Percentiles rank a stretch among this genome's conserved stretches.
Evolutionary conservation across 345 rosid genomes (phyloP).

Genomic region (Litchi chinensis): DNA sequence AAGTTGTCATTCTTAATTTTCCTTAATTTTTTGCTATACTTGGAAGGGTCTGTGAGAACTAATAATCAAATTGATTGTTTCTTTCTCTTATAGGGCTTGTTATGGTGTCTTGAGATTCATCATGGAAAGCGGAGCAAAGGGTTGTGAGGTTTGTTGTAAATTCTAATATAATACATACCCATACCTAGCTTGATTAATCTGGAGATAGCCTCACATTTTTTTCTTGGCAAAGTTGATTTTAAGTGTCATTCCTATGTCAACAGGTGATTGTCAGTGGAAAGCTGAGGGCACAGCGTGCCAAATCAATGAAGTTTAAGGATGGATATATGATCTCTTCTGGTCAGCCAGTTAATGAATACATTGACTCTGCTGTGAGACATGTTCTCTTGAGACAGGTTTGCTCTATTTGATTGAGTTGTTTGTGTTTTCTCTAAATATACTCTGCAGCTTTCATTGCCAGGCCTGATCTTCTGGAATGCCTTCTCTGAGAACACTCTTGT

Average conservation of each 20-base stretch:
- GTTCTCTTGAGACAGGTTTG: slow-evolving; percentile 88
- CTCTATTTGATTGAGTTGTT: neutral
- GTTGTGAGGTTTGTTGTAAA: slow-evolving; percentile 61
- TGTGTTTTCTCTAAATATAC: neutral
- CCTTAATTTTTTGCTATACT: neutral
- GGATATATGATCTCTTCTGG: slow-evolving; percentile 98
- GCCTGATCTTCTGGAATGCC: neutral
- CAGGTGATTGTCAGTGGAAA: slow-evolving; percentile 96
- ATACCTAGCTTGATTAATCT: neutral
- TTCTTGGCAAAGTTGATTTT: neutral
- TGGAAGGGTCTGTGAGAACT: neutral
- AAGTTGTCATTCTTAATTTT: no score
- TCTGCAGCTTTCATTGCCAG: neutral
- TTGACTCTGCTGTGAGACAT: slow-evolving; percentile 89
- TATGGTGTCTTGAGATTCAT: slow-evolving; percentile 83
- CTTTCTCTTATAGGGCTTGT: slow-evolving; percentile 58
- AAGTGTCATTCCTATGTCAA: neutral
- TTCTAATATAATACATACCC: neutral
- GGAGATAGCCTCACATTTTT: neutral
- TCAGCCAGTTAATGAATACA: slow-evolving; percentile 84
- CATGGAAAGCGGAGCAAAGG: slow-evolving; percentile 93
- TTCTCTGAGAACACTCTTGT: no score
- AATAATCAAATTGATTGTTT: neutral
- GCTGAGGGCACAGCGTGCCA: slow-evolving; percentile 87
- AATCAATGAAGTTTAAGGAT: slow-evolving; percentile 94